These are phyloP conservation scores for Prinsepia uniflora DNA, from an alignment of 306 rosid genomes.

Conservation along the genomic window DNA sequence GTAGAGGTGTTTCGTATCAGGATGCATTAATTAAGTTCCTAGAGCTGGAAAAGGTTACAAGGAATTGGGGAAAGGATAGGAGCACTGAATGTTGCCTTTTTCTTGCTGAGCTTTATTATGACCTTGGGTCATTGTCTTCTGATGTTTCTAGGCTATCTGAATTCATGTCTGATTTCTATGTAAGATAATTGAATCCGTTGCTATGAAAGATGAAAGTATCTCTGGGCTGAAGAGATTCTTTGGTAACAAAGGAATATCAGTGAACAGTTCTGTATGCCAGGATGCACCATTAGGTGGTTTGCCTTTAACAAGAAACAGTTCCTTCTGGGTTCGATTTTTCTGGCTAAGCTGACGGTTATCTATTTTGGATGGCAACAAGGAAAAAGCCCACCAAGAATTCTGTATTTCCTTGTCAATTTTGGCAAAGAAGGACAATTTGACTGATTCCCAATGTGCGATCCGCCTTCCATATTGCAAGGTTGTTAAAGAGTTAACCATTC, in stretches of 20 bases:
- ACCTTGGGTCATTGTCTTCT: conserved; percentile 59
- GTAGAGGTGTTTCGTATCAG: conserved; percentile 47
- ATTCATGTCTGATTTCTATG: conserved; percentile 75
- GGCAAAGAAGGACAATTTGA: conserved; percentile 37
- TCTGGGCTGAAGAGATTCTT: conserved; percentile 33
- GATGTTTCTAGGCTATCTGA: conserved; percentile 56
- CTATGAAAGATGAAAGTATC: conserved; percentile 45
- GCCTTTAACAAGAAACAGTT: conserved; percentile 38
- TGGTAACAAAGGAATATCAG: conserved; percentile 35
- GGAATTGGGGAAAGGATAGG: conserved; percentile 93
- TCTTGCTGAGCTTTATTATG: conserved; percentile 85
- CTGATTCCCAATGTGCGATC: conserved; percentile 43
- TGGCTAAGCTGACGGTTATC: conserved; percentile 95
- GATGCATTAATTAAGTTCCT: conserved; percentile 72
- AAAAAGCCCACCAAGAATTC: conserved; percentile 74
- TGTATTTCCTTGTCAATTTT: conserved; percentile 64
- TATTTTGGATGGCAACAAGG: conserved; percentile 66
- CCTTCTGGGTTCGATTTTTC: conserved; percentile 83
- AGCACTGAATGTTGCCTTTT: conserved; percentile 72
- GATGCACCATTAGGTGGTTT: conserved; percentile 36
- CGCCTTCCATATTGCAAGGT: conserved; percentile 67
- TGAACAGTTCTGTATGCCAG: conserved; percentile 25
- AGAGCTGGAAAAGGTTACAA: conserved; percentile 83
- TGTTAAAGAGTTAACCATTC: conserved; percentile 62
- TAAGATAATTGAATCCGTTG: conserved; percentile 84